These are phyloP conservation scores for Ogataea nakhonphanomensis DNA, from an alignment of 805 yeast species.

Conservation along the genomic window DNA sequence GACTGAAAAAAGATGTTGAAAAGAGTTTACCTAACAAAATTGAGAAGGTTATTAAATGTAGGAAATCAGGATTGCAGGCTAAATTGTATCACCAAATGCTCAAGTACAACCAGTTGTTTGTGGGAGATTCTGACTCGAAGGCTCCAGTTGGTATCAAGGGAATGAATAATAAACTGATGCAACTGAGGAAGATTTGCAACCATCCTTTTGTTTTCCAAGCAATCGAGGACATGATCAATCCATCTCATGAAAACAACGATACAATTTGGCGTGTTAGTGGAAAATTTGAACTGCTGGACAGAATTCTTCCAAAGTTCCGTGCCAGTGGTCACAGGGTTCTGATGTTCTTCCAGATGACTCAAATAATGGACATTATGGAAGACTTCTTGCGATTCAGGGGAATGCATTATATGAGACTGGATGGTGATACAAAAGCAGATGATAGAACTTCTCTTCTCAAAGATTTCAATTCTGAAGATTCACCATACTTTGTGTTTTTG, in stretches of 20 bases:
- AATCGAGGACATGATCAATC: conserved; percentile 68
- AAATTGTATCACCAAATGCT: conserved; percentile 75
- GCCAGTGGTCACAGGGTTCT: conserved; percentile 74
- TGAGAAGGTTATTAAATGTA: conserved; percentile 78
- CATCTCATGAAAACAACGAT: conserved; percentile 58
- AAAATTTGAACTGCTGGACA: conserved; percentile 73
- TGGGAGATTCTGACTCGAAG: conserved; percentile 56
- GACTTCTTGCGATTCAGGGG: conserved; percentile 67
- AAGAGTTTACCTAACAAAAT: conserved; percentile 82
- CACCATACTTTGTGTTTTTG: conserved; percentile 75
- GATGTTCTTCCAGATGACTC: conserved; percentile 86
- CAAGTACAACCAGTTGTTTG: conserved; percentile 62
- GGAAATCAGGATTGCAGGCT: conserved; percentile 67
- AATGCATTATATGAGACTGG: conserved; percentile 71
- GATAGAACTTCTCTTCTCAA: conserved; percentile 76
- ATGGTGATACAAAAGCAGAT: conserved; percentile 82
- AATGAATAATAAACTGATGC: conserved; percentile 80
- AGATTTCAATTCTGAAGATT: conserved; percentile 68
- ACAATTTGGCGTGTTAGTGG: conserved; percentile 75
- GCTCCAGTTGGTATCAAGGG: conserved; percentile 69
- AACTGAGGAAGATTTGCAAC: conserved; percentile 77
- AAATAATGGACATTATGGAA: conserved; percentile 87
- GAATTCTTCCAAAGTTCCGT: conserved; percentile 71
- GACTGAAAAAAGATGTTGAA: conserved; percentile 84
- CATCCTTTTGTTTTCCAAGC: conserved; percentile 88